Evolutionary conservation across 352 stramenopile genomes (phyloP).

Genomic region (Globisporangium cystogenes): DNA sequence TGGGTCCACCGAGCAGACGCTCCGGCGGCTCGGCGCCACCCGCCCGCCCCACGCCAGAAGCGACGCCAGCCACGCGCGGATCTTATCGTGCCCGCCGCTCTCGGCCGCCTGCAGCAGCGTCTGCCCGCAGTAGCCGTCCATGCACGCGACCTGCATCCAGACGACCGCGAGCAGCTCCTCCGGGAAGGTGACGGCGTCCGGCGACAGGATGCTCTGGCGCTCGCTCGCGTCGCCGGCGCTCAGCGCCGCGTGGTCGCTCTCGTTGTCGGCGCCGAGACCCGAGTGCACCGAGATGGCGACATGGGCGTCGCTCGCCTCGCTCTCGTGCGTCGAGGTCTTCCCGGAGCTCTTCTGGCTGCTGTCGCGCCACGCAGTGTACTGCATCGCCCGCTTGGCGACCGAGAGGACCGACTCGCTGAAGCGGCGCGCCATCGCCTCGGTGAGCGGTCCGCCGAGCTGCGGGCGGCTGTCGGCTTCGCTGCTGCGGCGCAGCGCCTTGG

Average conservation of each 20-base stretch:
- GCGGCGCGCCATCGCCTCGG: conserved; percentile 47
- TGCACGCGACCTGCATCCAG: conserved; percentile 76
- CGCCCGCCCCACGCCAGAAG: conserved; percentile 69
- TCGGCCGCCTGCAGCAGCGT: conserved; percentile 75
- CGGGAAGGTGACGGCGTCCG: conserved; percentile 31
- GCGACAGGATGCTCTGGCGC: conserved; percentile 13
- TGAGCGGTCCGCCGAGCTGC: conserved; percentile 45
- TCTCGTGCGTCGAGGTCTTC: conserved; percentile 17
- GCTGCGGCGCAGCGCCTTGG: conserved; percentile 22
- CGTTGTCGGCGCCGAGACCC: neutral
- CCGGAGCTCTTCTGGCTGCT: neutral
- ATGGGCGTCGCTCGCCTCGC: conserved; percentile 5
- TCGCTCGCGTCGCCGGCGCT: neutral
- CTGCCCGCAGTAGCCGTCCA: conserved; percentile 82
- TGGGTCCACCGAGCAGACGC: conserved; percentile 33
- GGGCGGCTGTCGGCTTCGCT: conserved; percentile 58
- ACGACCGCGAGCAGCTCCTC: conserved; percentile 68
- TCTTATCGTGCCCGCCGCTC: conserved; percentile 64
- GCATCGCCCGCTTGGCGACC: conserved; percentile 50
- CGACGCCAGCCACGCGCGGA: conserved; percentile 76
- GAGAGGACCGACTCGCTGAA: conserved; percentile 69
- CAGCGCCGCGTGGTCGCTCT: neutral
- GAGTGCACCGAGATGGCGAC: conserved; percentile 11
- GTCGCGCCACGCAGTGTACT: conserved; percentile 33
- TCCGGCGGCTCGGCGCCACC: conserved; percentile 26